Base-by-base conservation (phyloP, 1,139 yeast genomes). In the Yamadazyma spencermartinsiae region DNA sequence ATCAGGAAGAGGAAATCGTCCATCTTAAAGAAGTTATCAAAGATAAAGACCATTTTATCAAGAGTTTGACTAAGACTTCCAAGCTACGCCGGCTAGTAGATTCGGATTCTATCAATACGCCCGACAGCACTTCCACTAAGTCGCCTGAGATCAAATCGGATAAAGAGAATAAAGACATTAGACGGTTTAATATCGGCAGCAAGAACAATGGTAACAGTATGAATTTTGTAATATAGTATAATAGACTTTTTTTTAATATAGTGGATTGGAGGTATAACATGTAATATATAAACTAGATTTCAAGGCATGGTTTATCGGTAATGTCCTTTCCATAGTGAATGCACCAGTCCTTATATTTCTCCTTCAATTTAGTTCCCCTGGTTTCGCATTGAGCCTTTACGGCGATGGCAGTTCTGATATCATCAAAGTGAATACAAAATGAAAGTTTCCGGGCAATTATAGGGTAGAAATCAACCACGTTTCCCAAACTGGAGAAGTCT, bases 31-130 rank as follows among this genome's bases (percentile, higher is more conserved):
- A 79, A 43, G 69, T 76, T 36, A 60, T 86, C 37, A 73, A 75
- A 38, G 79, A 72, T 49, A 89, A 88, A 57, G 95, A 88, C 50
- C 82, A 82, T 36, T 81, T 89, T 45, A 86, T 89, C 40, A 77
- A 77, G 45, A 89, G 94, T 8, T 66, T 89, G 35, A 79, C 82
- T 31, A 76, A 81, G 40, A 76, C 83, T 1, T 69, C 77, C 27
- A 68, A 79, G 45, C 61, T 79, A 35, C 66, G 85, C 26, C 70
- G 73, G 35, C 51, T 72, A 33, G 74, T 68, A 14, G 77, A 70
- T 31, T 58, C 72, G 9, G 60, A 60, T 38, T 40, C 60, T 5
- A 35, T 50, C 7, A 60, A 47, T 31, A 40, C 42, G 1, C 44
- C 40, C 5, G 44, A 40, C 2, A 13, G n/a, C 4, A 36, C 26